Evolutionary conservation across 768 basidiomycete species (phyloP), one percentile per base, ranked within the genome.

Genomic region (Clitopilus hobsonii): DNA sequence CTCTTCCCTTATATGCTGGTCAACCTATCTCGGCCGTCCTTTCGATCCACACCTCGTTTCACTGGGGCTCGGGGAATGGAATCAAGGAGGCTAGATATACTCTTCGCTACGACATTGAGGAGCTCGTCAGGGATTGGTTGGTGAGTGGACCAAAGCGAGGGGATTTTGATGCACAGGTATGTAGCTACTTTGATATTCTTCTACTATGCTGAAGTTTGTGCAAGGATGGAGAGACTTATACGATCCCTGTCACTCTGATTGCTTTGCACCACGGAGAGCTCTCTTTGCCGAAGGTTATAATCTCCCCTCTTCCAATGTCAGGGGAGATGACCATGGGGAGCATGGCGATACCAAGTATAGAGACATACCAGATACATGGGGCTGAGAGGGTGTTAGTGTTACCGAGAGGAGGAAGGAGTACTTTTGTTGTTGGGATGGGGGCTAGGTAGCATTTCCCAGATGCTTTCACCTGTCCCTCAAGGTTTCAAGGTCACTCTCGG

Each of bases 81-180:
- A 70, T 78, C 63, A 64, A 70, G 49, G 60, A 67, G 25, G 70
- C 67, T 20, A 69, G 67, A 53, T 88, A 85, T 64, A 63, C 69
- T 36, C 77, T 95, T 70, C 80, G 86, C 30, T 98, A 88, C 64
- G 91, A 94, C 59, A 76, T 97, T 14, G 85, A 90, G 55, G 91
- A 93, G 60, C 78, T 84, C 68, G 79, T 85, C 16, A 84, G 83
- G 49, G 89, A 91, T 60, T 98, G 95, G 95, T 75, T 97, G 2
- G 83, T 98, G 7, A 89, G 91, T 57, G 95, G 95, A 7, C 79
- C 80, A 38, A 96, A 94, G 70, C 83, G 88, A 52, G 94, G 94
- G 0, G 88, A 89, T 60, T 95, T 91, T 62, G 53, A 78, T 16
- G 90, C 88, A 2, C 77, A 74, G 71, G 95, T 91, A 63, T 52